These are phyloP conservation scores for Pythium apleroticum DNA, from an alignment of 352 stramenopile genomes.

Conservation along the genomic window DNA sequence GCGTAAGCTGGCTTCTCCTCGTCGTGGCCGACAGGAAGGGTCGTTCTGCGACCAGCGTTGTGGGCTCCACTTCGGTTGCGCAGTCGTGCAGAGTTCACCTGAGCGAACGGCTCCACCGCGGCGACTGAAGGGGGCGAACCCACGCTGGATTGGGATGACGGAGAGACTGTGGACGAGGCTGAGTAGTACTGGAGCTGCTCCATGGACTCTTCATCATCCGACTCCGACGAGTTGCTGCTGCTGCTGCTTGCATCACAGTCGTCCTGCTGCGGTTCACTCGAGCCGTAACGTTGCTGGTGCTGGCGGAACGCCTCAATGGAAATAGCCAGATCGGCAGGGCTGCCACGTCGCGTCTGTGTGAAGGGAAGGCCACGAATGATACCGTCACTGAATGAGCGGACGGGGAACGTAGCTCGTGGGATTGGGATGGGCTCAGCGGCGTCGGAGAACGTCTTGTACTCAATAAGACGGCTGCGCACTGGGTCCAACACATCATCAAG, in stretches of 20 bases:
- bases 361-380: slow-evolving; percentile 73
- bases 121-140: slow-evolving; percentile 15
- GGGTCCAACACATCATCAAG: slow-evolving; percentile 73
- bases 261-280: slow-evolving; percentile 41
- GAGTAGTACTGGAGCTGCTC: slow-evolving; percentile 39
- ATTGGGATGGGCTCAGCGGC: slow-evolving; percentile 36
- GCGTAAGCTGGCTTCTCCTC: not conserved
- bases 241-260: slow-evolving; percentile 25
- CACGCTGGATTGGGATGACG: slow-evolving; percentile 11
- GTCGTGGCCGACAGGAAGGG: not conserved
- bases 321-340: slow-evolving; percentile 68
- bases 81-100: slow-evolving; percentile 6
- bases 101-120: slow-evolving; percentile 11
- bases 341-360: slow-evolving; percentile 58
- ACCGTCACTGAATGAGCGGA: slow-evolving; percentile 73
- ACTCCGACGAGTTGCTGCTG: slow-evolving; percentile 22
- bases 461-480: slow-evolving; percentile 69
- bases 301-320: slow-evolving; percentile 76
- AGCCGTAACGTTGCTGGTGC: slow-evolving; percentile 62
- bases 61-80: slow-evolving; percentile 12
- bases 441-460: slow-evolving; percentile 82
- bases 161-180: slow-evolving; percentile 15
- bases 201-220: slow-evolving; percentile 55
- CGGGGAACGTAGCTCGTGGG: slow-evolving; percentile 63
- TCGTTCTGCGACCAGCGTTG: not conserved